Evolutionary conservation across 768 basidiomycete species (phyloP), one percentile per base, ranked within the genome.

Genomic region (Lactarius evosmus): DNA sequence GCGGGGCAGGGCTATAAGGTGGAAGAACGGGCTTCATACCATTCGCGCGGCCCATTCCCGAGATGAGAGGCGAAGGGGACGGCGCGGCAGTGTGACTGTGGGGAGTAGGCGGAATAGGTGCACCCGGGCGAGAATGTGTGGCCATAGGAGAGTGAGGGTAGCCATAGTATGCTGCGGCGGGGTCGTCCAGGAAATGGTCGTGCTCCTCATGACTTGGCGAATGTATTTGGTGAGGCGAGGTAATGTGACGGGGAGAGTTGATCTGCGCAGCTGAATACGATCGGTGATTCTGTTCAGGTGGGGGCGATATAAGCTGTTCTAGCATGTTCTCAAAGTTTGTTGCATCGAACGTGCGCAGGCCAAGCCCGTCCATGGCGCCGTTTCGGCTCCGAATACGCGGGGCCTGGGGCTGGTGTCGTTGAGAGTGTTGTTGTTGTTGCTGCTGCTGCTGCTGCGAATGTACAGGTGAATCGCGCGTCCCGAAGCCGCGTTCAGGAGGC

Each of bases 61-160:
- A 82, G 25, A 87, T 72, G 29, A 85, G 75, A 0, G 89, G 89
- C 1, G 86, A 88, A 0, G 88, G 90, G 0, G 88, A 86, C 0
- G 88, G 87, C 1, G 88, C 87, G 8, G 86, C 83, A 0, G 88
- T 88, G 62, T 88, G 86, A 55, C 83, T 86, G 60, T 88, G 87
- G 3, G 89, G 90, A 0, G 91, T 92, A 0, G 91, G 89, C 0
- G 91, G 90, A 44, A 91, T 81, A 19, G 91, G 91, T 0, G 88
- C 90, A 62, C 85, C 83, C 0, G 88, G 89, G 0, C 90, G 84
- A 3, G 66, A 54, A 51, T 69, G 66, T 25, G 61, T 60, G 9
- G 58, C 44, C 58, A 60, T 57, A 6, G 82, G 78, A 1, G 84
- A 81, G 30, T 79, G 81, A 25, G 84, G 76, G 69, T 86, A 88